These are phyloP conservation scores for Priceomyces melissophilus DNA, from an alignment of 805 yeast species.

Conservation along the genomic window DNA sequence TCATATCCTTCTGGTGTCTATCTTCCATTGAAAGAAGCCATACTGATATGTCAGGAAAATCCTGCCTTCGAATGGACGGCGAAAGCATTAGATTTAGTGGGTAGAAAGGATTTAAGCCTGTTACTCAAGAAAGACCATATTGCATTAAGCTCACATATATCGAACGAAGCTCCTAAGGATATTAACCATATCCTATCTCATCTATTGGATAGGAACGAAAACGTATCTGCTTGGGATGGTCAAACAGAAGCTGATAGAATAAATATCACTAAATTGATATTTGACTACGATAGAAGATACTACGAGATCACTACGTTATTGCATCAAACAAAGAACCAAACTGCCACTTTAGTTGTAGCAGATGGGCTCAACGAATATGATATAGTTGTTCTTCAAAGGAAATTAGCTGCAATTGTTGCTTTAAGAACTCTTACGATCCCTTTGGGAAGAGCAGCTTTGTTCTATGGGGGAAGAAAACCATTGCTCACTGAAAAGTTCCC, in stretches of 20 bases:
- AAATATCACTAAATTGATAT: constrained; percentile 66
- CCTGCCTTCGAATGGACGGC: constrained; percentile 48
- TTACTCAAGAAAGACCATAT: constrained; percentile 17
- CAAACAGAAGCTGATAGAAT: constrained; percentile 68
- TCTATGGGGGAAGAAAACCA: constrained; percentile 67
- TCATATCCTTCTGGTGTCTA: constrained; percentile 72
- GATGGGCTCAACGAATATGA: constrained; percentile 53
- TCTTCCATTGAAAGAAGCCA: constrained; percentile 62
- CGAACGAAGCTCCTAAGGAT: constrained; percentile 22
- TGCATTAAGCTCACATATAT: constrained; percentile 3
- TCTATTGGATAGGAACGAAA: constrained; percentile 39
- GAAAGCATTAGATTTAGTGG: constrained; percentile 54
- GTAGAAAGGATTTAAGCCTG: constrained; percentile 59
- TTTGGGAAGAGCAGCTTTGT: constrained; percentile 73
- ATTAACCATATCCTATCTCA: constrained; percentile 39
- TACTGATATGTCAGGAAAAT: constrained; percentile 50
- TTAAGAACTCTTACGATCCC: constrained; percentile 73
- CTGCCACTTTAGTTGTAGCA: constrained; percentile 38
- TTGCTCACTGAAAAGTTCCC: constrained; percentile 81
- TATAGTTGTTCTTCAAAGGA: constrained; percentile 51
- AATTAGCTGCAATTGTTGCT: constrained; percentile 58
- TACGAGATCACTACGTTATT: constrained; percentile 70
- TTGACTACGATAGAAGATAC: constrained; percentile 74
- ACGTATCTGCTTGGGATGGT: constrained; percentile 62
- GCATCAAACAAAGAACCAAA: constrained; percentile 66